Base-by-base conservation (phyloP, 2,329 filamentous ascomycete species). In the Penicillium sp. region DNA sequence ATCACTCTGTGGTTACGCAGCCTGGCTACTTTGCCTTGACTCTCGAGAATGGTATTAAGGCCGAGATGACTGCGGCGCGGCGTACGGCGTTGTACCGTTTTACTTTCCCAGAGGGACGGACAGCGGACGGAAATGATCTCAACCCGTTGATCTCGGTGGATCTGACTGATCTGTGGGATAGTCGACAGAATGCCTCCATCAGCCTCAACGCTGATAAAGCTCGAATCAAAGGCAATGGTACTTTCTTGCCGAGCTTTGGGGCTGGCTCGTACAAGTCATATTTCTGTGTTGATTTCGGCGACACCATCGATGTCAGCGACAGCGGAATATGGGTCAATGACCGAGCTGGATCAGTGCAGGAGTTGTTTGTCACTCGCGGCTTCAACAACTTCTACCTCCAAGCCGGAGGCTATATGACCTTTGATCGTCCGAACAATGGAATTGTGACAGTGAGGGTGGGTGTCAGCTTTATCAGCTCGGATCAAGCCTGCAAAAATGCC, bases 201-300 rank as follows among this genome's bases (percentile, higher is more conserved):
- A 72, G 72, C 0, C 79, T 88, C 1, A 76, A 87, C 60, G 61
- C 69, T 1, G 60, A 67, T 0, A 83, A 77, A 0, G 84, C 85
- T 0, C 78, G 85, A 40, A 82, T 88, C 45, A 83, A 78, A 5
- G 86, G 85, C 9, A 78, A 76, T 56, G 85, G 80, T 1, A 75
- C 76, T 0, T 89, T 88, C 62, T 63, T 74, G 16, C 84, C 85
- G 1, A 87, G 83, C 50, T 89, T 89, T 56, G 84, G 84, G 1
- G 78, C 79, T 12, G 86, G 85, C 1, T 77, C 66, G 4, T 89
- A 85, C 64, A 71, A 73, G 14, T 71, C 82, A 3, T 80, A 85
- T 66, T 88, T 88, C 61, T 88, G 86, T 62, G 84, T 84, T 2
- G 86, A 88, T 62, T 88, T 89, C 59, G 67, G 70, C 10, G 85